phyloP scores from a whole-genome alignment of 495 filamentous ascomycete genomes.

The Aspergillus sparsus region DNA sequence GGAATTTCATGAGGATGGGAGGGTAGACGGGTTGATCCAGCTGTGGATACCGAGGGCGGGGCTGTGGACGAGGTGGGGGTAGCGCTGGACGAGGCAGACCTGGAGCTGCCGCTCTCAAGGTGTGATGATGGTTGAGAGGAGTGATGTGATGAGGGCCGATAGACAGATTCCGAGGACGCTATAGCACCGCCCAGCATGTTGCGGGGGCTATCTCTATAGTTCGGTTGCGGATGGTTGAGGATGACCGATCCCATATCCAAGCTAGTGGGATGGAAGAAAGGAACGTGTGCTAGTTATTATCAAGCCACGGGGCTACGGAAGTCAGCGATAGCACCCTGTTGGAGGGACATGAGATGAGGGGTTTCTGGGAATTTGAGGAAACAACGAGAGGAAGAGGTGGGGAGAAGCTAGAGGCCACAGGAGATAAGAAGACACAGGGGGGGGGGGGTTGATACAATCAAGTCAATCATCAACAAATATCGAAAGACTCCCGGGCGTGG shows the following conservation, averaged over 20 bases:
- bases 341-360: conserved; percentile 22
- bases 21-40: conserved; percentile 40
- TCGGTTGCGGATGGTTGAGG: conserved; percentile 49
- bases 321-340: conserved; percentile 20
- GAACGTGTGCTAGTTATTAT: conserved; percentile 11
- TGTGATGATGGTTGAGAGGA: conserved; percentile 27
- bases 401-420: conserved; percentile 21
- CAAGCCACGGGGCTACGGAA: conserved; percentile 15
- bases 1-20: conserved; percentile 41
- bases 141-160: conserved; percentile 34
- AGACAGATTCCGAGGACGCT: conserved; percentile 42
- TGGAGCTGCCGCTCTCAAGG: conserved; percentile 34
- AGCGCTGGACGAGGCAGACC: conserved; percentile 39
- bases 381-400: conserved; percentile 16
- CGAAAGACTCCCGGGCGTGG: conserved; percentile 18
- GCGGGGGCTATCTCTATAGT: conserved; percentile 44
- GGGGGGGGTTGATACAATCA: conserved; percentile 20
- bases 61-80: conserved; percentile 45
- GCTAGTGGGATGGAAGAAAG: conserved; percentile 7
- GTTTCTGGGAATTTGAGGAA: conserved; percentile 19
- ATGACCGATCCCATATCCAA: conserved; percentile 49
- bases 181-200: conserved; percentile 55
- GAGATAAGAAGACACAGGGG: conserved; percentile 20
- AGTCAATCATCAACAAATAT: conserved; percentile 17
- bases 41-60: conserved; percentile 40